Base-by-base conservation (phyloP, 805 yeast species). In the Kuraishia hungarica region DNA sequence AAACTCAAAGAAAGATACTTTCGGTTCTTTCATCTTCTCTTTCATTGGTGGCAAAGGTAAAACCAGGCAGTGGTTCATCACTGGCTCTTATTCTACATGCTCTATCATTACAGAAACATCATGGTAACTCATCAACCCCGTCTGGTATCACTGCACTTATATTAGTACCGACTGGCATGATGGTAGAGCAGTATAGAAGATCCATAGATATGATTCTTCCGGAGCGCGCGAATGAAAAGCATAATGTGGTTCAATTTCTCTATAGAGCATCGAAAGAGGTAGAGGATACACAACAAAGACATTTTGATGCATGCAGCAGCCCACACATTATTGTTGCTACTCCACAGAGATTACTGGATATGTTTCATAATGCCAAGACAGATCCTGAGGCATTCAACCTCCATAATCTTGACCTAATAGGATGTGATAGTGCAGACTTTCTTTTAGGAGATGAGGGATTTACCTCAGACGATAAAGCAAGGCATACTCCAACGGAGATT, bases 321-420 rank as follows among this genome's bases (percentile, higher is more conserved):
- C 74, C 74, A 1, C 70, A 68, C 53, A 56, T 70, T 11, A 46
- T 72, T 20, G 67, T 72, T 1, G 22, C 70, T 1, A 72, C 75
- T 0, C 74, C 75, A 2, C 72, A 66, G 22, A 62, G 74, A 57
- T 53, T 72, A n/a, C 53, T 71, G 15, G 75, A 71, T 57, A 35
- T 71, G 28, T 56, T 71, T 21, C 63, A 67, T 51, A 71, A 72
- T 46, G 66, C 62, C 17, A 35, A 35, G 66, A 69, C 64, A 39
- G 64, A 57, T 52, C 58, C 59, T 7, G 49, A 56, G 39, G 29
- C 13, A 15, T 48, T 68, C 11, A 66, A 64, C 39, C 60, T 71
- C 11, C 60, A 62, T 43, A 61, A 58, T 23, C 55, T 71, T 2
- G 57, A 64, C 2, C 64, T 62, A 23, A 60, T 71, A 39, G 67